Percentiles rank a stretch among this genome's conserved stretches.
phyloP scores from a whole-genome alignment of 352 stramenopile species.

The Elongisporangium senticosum region DNA sequence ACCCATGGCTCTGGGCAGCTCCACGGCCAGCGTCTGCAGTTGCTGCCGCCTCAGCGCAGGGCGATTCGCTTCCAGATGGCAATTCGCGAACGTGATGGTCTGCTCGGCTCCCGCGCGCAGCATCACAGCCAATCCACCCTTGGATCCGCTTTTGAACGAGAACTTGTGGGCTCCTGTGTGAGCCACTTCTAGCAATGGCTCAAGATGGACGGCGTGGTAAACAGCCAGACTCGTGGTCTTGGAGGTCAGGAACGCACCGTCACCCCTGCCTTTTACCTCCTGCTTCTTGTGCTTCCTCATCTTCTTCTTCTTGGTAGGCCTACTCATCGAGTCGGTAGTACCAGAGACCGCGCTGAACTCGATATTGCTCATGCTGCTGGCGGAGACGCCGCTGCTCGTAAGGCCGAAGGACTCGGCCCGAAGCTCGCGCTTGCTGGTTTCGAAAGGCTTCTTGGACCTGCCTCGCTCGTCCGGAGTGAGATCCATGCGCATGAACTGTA shows the following conservation, averaged over 20 bases:
- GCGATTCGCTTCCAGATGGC: slow-evolving; percentile 64
- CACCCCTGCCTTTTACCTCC: slow-evolving; percentile 49
- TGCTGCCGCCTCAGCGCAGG: slow-evolving; percentile 44
- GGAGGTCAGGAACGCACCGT: slow-evolving; percentile 50
- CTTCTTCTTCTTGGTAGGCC: slow-evolving; percentile 1
- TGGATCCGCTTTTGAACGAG: slow-evolving; percentile 38
- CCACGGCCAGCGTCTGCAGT: slow-evolving; percentile 34
- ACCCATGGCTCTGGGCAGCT: slow-evolving; percentile 40
- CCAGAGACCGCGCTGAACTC: neutral
- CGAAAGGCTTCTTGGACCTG: slow-evolving; percentile 1
- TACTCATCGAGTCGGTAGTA: neutral
- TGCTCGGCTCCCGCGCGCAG: slow-evolving; percentile 38
- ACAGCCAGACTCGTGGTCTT: slow-evolving; percentile 69
- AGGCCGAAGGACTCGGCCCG: slow-evolving; percentile 13
- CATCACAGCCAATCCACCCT: slow-evolving; percentile 52
- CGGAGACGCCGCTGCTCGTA: slow-evolving; percentile 2
- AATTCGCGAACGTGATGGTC: slow-evolving; percentile 64
- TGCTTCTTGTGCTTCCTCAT: slow-evolving; percentile 17
- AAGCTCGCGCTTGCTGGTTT: neutral
- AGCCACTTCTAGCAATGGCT: slow-evolving; percentile 35
- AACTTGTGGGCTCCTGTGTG: slow-evolving; percentile 57
- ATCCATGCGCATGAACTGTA: slow-evolving; percentile 9
- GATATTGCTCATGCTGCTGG: neutral
- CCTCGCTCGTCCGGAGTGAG: slow-evolving; percentile 5
- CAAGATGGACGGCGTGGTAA: slow-evolving; percentile 38